Conservation (phyloP, 257 asterid genomes). For the Salvia splendens region DNA sequence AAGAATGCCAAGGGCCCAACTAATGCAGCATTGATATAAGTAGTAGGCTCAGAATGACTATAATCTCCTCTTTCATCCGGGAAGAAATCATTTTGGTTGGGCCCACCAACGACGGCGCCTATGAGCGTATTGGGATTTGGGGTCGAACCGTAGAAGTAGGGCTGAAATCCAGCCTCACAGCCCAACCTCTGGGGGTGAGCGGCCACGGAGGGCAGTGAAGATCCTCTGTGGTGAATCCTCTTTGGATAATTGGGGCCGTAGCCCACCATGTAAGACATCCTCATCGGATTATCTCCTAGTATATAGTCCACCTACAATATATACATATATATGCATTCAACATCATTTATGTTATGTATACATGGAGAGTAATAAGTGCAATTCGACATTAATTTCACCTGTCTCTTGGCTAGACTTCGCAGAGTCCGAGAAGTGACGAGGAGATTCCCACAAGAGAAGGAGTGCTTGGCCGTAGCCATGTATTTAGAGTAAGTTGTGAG, state of each 20-base stretch:
- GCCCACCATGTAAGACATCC: conserved; percentile 91
- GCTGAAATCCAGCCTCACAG: conserved; percentile 70
- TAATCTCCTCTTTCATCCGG: conserved; percentile 74
- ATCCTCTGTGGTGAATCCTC: conserved; percentile 78
- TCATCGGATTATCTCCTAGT: conserved; percentile 76
- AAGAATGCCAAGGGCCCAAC: conserved; percentile 87
- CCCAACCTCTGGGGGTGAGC: conserved; percentile 56
- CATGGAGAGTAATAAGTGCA: too few species aligned
- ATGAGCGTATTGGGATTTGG: conserved; percentile 60
- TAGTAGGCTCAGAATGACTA: conserved; percentile 79
- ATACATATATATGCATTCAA: too few species aligned
- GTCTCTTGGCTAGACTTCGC: conserved; percentile 53
- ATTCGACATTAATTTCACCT: too few species aligned
- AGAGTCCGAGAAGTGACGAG: conserved; percentile 45
- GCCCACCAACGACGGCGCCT: conserved; percentile 90
- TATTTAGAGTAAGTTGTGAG: conserved; percentile 82
- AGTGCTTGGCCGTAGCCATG: conserved; percentile 59
- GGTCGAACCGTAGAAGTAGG: conserved; percentile 51
- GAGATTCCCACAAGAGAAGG: conserved; percentile 62
- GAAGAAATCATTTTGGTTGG: conserved; percentile 71
- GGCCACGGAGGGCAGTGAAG: conserved; percentile 66
- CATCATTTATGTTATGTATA: too few species aligned
- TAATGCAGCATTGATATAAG: conserved; percentile 80
- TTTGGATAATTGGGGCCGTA: conserved; percentile 62
- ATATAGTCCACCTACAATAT: too few species aligned